These are phyloP conservation scores for Pythium brachiatum DNA, from an alignment of 352 stramenopile species.

Conservation along the genomic window DNA sequence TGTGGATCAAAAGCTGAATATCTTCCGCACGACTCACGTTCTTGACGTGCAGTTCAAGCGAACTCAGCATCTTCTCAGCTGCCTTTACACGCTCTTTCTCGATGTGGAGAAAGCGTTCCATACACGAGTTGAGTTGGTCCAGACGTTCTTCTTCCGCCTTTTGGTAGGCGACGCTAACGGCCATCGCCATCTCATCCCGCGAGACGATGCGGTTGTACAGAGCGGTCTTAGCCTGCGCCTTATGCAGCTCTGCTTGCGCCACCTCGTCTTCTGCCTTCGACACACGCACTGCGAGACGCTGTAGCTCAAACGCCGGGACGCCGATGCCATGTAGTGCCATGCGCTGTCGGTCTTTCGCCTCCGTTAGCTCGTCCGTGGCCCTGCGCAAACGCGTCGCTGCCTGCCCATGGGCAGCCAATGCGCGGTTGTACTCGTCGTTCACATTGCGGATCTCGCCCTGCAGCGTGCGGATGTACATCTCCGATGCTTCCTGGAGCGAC, in stretches of 20 bases:
- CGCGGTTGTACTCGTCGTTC: constrained; percentile 63
- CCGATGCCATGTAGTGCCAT: constrained; percentile 75
- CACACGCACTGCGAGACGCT: constrained; percentile 62
- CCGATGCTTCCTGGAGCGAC: constrained; percentile 71
- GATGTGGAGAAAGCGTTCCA: constrained; percentile 70
- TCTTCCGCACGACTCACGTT: constrained; percentile 71
- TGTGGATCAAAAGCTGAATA: constrained; percentile 84
- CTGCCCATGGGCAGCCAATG: constrained; percentile 38
- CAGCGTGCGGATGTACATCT: constrained; percentile 78
- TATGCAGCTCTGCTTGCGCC: constrained; percentile 49
- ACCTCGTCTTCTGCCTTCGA: constrained; percentile 61
- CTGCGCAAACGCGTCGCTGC: constrained; percentile 36
- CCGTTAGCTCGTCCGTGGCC: constrained; percentile 40
- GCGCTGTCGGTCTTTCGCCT: constrained; percentile 60
- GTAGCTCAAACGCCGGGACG: constrained; percentile 79
- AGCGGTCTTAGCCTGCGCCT: constrained; percentile 65
- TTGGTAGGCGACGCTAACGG: constrained; percentile 84
- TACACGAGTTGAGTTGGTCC: constrained; percentile 69
- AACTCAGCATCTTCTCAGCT: constrained; percentile 52
- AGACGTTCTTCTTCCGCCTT: constrained; percentile 80
- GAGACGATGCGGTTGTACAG: constrained; percentile 80
- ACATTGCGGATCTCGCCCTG: constrained; percentile 74
- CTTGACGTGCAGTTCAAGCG: constrained; percentile 56
- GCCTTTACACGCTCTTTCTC: constrained; percentile 73
- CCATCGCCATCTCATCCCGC: constrained; percentile 89